Conservation (phyloP, 2,329 filamentous ascomycete species). For the Hawksworthiomyces lignivorus region DNA sequence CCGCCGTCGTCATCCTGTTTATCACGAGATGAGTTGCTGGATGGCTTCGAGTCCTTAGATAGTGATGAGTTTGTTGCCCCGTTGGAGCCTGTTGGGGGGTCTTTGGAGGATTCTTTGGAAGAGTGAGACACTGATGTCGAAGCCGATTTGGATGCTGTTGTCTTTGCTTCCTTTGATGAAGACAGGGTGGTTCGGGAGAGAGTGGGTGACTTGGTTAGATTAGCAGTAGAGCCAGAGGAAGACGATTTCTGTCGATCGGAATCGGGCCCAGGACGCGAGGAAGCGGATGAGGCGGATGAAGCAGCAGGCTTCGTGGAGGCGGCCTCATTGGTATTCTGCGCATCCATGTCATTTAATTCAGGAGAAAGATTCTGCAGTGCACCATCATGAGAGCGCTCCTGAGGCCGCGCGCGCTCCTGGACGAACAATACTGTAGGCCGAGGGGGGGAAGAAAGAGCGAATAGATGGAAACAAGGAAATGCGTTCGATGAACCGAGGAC, state of each 20-base stretch:
- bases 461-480: too few relatives aligned
- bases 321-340: conserved; percentile 59
- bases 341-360: conserved; percentile 60
- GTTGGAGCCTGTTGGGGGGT: too few relatives aligned
- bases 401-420: conserved; percentile 24
- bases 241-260: conserved; percentile 26
- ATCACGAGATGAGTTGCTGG: conserved; percentile 22
- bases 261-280: conserved; percentile 28
- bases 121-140: not conserved
- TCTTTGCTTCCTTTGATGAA: conserved; percentile 9
- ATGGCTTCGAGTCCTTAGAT: conserved; percentile 23
- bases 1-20: conserved; percentile 35
- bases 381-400: conserved; percentile 51
- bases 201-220: conserved; percentile 20
- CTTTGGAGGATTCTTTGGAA: conserved; percentile 1
- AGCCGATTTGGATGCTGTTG: not conserved
- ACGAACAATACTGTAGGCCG: not conserved
- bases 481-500: too few relatives aligned
- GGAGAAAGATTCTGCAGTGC: conserved; percentile 41
- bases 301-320: conserved; percentile 52
- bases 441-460: not conserved
- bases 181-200: conserved; percentile 1
- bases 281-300: conserved; percentile 34
- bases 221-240: conserved; percentile 14
- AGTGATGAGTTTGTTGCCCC: too few relatives aligned